Evolutionary conservation across 257 asterid genomes (phyloP), one percentile per base, ranked within the genome.

Genomic region (Fraxinus cuspidata): DNA sequence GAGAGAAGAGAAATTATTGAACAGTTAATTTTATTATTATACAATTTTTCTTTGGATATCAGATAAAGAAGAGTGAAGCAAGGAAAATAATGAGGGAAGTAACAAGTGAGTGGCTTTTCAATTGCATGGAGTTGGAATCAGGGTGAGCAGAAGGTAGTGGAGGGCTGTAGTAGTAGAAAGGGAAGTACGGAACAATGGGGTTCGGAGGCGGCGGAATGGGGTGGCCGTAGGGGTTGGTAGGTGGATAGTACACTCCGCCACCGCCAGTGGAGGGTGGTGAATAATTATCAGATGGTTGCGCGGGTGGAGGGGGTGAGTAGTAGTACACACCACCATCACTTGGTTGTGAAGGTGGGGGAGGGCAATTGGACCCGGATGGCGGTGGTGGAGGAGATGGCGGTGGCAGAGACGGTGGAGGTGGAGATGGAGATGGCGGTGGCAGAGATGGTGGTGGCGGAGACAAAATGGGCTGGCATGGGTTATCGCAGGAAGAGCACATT

Each of bases 401-500:
- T 3, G 89, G 84, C 2, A 86, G 90, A 5, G 88, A n/a, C 10
- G 65, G 85, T 8, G 82, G 79, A 0, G 81, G 42, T 71, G 87
- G 83, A 15, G 83, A 27, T 0, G 90, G 86, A 3, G 87, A 81
- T 1, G 87, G 90, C 7, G 78, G 80, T 0, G 74, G 75, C 2
- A 66, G 85, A 4, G 87, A 64, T 3, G 92, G 90, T 5, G 89
- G 91, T 0, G 97, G 92, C 0, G 97, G 92, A 44, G 90, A 81
- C 56, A 44, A 63, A 64, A 83, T 53, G 11, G 98, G 96, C 35
- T 90, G 94, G 31, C 98, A 89, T 2, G 98, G 96, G 38, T 91
- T 89, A 44, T 87, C 92, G 71, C 97, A 90, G 19, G 90, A 73
- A 3, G 92, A 81, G 84, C 97, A 93, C 92, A 86, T 84, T 81